Percentiles rank a stretch among this genome's conserved stretches.
Evolutionary conservation across 2,329 filamentous ascomycete genomes (phyloP).

Genomic region (Fusarium pseudocircinatum): DNA sequence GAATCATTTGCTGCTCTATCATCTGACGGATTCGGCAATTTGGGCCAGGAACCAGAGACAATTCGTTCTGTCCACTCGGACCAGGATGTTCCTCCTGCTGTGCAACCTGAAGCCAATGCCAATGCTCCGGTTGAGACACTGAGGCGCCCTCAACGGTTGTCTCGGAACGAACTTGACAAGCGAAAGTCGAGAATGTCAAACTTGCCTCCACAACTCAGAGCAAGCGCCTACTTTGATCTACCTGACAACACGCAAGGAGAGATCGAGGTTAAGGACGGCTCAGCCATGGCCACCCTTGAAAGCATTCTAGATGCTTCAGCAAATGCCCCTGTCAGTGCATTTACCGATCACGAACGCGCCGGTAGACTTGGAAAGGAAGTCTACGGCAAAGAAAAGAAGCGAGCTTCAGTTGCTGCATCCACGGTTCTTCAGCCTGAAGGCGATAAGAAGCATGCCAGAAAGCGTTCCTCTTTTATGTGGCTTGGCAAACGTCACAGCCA

Average conservation of each 20-base stretch:
- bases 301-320: slow-evolving; percentile 92
- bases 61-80: slow-evolving; percentile 32
- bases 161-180: slow-evolving; percentile 45
- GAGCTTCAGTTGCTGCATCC: slow-evolving; percentile 49
- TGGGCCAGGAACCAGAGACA: slow-evolving; percentile 30
- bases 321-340: slow-evolving; percentile 86
- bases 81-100: slow-evolving; percentile 4
- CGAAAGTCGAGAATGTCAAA: slow-evolving; percentile 49
- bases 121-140: slow-evolving; percentile 39
- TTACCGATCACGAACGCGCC: slow-evolving; percentile 87
- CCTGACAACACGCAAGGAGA: slow-evolving; percentile 61
- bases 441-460: slow-evolving; percentile 51
- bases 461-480: slow-evolving; percentile 60
- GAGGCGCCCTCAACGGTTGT: slow-evolving; percentile 48
- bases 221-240: slow-evolving; percentile 89
- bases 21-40: slow-evolving; percentile 36
- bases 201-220: slow-evolving; percentile 85
- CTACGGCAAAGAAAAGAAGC: slow-evolving; percentile 71
- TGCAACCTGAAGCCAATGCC: slow-evolving; percentile 29
- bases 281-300: slow-evolving; percentile 88
- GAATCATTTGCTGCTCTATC: slow-evolving; percentile 49
- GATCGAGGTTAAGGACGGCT: slow-evolving; percentile 75
- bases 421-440: slow-evolving; percentile 38
- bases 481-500: slow-evolving; percentile 54
- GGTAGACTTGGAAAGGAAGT: slow-evolving; percentile 79